A percentile compares a stretch with the other conserved stretches of the same genome.
phyloP scores from a whole-genome alignment of 1,139 yeast species.

The Pichia sp. region DNA sequence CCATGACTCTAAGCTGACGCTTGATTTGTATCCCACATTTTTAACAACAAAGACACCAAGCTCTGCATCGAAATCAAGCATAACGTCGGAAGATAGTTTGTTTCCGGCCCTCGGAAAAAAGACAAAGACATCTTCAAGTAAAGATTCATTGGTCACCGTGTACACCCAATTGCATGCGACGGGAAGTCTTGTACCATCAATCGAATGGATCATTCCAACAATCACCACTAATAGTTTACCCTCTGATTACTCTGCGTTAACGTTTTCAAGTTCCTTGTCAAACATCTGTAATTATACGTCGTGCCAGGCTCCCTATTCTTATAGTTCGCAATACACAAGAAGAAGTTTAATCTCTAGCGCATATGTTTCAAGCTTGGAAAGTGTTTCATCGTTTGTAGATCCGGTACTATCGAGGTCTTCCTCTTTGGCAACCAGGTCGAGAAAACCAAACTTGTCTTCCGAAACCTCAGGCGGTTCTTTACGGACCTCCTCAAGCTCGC shows the following conservation, averaged over 20 bases:
- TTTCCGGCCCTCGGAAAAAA: background rate
- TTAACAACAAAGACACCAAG: background rate
- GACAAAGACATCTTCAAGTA: background rate
- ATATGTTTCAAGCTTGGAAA: background rate
- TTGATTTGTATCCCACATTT: background rate
- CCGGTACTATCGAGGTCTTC: background rate
- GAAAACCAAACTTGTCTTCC: too few relatives aligned
- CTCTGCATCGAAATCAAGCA: background rate
- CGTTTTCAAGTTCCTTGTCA: background rate
- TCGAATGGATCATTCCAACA: constrained; percentile 8
- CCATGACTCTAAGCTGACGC: background rate
- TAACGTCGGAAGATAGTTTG: background rate
- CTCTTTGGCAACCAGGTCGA: background rate
- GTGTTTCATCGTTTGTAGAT: background rate
- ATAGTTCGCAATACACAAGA: background rate
- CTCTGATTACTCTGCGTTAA: background rate
- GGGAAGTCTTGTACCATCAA: background rate
- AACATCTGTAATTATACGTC: background rate
- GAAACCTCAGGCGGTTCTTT: too few relatives aligned
- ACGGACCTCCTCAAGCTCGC: background rate
- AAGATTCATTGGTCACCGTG: background rate
- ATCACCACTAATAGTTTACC: constrained; percentile 13
- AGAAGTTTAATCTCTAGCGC: too few relatives aligned
- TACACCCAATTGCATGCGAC: constrained; percentile 4
- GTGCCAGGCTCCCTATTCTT: background rate